Base-by-base conservation (phyloP, 192 early-diverging fungal genomes). In the Dimargaris xerosporica region DNA sequence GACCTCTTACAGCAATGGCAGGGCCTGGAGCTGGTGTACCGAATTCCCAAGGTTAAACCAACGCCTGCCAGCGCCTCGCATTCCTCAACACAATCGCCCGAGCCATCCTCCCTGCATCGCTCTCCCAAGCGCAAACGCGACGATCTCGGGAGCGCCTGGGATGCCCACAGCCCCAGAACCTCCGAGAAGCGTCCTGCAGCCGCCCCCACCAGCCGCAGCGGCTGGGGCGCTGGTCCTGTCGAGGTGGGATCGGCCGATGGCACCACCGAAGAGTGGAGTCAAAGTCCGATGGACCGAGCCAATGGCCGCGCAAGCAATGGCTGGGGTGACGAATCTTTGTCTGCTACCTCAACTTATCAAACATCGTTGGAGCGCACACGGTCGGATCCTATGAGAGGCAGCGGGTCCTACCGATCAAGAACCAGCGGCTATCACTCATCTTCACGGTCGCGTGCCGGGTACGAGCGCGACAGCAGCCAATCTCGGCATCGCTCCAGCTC, bases 41-140 rank as follows among this genome's bases (percentile, higher is more conserved):
- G 77, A n/a, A 83, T 83, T 54, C 82, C 82, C 25, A 83, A 83
- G 48, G 42, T 60, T 5, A 60, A 60, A n/a, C 17, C 39, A 34
- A 21, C 2, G 13, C 21, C 28, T 1, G 34, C 23, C 42, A 44
- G n/a, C 58, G 34, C 58, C 31, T 21, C 21, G 4, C 16, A 39
- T 56, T 39, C 29, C 5, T 7, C 54, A 19, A 13, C 28, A 56
- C 11, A 28, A 28, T 29, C 54, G 29, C 29, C 54, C 0, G 54
- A 56, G n/a, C 29, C 31, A 19, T 19, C 29, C 26, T 15, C 54
- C 4, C 54, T 19, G 5, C 11, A n/a, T 26, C 25, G 23, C 7
- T 43, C 58, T 10, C 21, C 58, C 41, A 60, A 60, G 26, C 58
- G 58, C n/a, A 60, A 60, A 43, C 21, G n/a, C 15, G 42, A 60